phyloP scores from a whole-genome alignment of 805 yeast species.

The Starmerella floricola region DNA sequence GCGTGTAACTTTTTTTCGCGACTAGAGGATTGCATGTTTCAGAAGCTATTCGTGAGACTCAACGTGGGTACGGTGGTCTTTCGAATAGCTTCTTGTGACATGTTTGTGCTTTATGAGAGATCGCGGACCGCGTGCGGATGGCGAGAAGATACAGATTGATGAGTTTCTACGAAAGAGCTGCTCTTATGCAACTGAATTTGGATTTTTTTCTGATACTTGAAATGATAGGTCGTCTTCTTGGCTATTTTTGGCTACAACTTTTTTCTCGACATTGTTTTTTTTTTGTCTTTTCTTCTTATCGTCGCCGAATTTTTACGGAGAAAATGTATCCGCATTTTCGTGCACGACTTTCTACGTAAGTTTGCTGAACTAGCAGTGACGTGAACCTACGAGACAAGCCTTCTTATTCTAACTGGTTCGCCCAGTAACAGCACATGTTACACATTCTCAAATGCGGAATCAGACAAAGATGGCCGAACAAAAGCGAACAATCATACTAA shows the following conservation, averaged over 20 bases:
- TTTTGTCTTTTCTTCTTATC: neutral
- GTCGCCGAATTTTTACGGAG: no score
- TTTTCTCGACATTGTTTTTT: neutral
- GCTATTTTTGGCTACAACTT: neutral
- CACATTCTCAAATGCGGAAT: no score
- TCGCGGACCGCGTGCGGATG: conserved; percentile 8
- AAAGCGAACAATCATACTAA: conserved; percentile 19
- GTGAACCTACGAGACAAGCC: conserved; percentile 6
- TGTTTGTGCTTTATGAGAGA: conserved; percentile 8
- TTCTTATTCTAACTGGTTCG: conserved; percentile 17
- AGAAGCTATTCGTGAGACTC: conserved; percentile 16
- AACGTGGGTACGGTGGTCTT: conserved; percentile 15
- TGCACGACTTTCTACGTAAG: no score
- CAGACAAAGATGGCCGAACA: no score
- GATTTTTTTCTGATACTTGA: no score
- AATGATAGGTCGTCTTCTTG: neutral
- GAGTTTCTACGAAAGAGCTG: neutral
- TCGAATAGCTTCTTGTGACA: conserved; percentile 17
- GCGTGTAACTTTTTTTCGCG: conserved; percentile 1
- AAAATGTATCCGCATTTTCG: no score
- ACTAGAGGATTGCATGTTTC: conserved; percentile 18
- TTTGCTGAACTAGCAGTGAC: no score
- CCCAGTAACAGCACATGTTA: no score
- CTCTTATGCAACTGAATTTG: neutral
- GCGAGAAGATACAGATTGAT: neutral